Conservation (phyloP, 2,329 filamentous ascomycete genomes). For the Alternaria sp. region DNA sequence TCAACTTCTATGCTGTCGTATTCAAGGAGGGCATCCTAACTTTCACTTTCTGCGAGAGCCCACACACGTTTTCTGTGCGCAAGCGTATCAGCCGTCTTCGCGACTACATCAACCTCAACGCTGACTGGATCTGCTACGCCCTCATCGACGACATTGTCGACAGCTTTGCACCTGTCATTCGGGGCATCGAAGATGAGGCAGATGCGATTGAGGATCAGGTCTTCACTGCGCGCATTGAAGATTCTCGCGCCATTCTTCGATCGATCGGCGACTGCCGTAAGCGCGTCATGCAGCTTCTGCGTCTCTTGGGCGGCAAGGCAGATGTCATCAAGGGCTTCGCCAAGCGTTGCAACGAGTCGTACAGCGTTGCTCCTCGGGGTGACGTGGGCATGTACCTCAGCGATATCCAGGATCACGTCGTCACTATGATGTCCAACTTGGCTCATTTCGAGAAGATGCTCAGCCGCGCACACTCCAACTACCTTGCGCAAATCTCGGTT, state of each 20-base stretch:
- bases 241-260: slow-evolving; percentile 85
- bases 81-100: slow-evolving; percentile 91
- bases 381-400: slow-evolving; percentile 96
- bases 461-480: slow-evolving; percentile 91
- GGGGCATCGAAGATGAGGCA: slow-evolving; percentile 83
- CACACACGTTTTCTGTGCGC: slow-evolving; percentile 85
- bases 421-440: slow-evolving; percentile 98
- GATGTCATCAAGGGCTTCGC: slow-evolving; percentile 97
- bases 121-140: slow-evolving; percentile 99
- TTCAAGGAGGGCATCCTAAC: slow-evolving; percentile 94
- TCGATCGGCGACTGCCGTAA: slow-evolving; percentile 90
- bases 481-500: slow-evolving; percentile 91
- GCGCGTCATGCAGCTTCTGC: slow-evolving; percentile 91
- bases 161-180: slow-evolving; percentile 88
- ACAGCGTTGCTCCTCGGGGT: slow-evolving; percentile 91
- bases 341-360: slow-evolving; percentile 98
- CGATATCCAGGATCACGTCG: slow-evolving; percentile 98
- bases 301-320: slow-evolving; percentile 94
- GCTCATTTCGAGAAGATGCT: slow-evolving; percentile 98
- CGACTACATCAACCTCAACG: slow-evolving; percentile 92
- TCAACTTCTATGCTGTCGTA: slow-evolving; percentile 96
- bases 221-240: slow-evolving; percentile 87
- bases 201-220: slow-evolving; percentile 95
- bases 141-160: slow-evolving; percentile 99
- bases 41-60: slow-evolving; percentile 89